phyloP scores from a whole-genome alignment of 2,329 filamentous ascomycete species.

The Clarireedia hainanense region DNA sequence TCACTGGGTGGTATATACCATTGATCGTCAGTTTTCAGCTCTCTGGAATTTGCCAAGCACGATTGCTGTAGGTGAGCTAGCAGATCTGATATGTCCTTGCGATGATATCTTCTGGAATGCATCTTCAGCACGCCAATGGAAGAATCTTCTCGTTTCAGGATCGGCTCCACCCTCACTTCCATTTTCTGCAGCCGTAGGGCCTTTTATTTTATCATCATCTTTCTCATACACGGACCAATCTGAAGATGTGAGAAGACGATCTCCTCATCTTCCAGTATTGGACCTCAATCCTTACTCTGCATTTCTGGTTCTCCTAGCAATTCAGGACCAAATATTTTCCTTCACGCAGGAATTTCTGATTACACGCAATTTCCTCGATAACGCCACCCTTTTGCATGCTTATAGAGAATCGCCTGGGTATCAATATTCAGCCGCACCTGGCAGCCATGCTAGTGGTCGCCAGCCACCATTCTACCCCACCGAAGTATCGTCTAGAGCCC shows the following conservation, averaged over 20 bases:
- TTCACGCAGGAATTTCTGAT: constrained; percentile 17
- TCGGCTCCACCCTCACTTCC: constrained; percentile 16
- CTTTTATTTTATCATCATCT: constrained; percentile 16
- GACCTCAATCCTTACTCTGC: constrained; percentile 21
- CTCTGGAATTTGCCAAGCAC: constrained; percentile 20
- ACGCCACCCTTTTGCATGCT: background rate
- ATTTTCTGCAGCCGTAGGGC: constrained; percentile 19
- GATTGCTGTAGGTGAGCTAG: constrained; percentile 20
- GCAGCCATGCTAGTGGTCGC: background rate
- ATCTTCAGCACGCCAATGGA: constrained; percentile 19
- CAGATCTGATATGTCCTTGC: constrained; percentile 19
- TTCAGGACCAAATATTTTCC: constrained; percentile 17
- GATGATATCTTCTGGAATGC: constrained; percentile 23
- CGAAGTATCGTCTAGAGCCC: background rate
- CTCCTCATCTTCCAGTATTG: constrained; percentile 10
- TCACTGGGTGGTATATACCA: constrained; percentile 20
- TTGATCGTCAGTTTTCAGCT: constrained; percentile 21
- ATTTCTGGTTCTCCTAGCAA: constrained; percentile 19
- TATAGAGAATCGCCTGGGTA: background rate
- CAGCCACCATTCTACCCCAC: background rate
- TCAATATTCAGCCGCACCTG: background rate
- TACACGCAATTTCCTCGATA: constrained; percentile 15
- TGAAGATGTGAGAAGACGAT: background rate
- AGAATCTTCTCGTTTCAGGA: constrained; percentile 18
- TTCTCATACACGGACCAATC: background rate